Base-by-base conservation (phyloP, 1,284 basidiomycete genomes). In the Sphagnurus paluster region DNA sequence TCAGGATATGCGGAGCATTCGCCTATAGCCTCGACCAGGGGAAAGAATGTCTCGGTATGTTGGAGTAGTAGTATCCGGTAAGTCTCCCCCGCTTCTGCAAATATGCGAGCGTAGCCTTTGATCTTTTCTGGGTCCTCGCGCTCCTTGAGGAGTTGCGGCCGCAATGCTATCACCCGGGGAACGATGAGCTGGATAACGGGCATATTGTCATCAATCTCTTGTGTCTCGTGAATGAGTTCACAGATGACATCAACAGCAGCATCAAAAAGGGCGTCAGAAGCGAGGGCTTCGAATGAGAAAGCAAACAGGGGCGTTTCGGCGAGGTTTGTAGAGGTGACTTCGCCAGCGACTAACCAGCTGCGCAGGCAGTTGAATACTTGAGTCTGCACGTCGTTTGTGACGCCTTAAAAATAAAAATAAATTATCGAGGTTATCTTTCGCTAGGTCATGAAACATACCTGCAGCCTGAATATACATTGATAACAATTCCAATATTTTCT, bases 211-310 rank as follows among this genome's bases (percentile, higher is more conserved):
- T 97, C 87, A 20, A 98, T 79, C 67, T 99, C 97, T 68, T 98
- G 96, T 0, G 97, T 99, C 66, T 99, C 97, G 67, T 98, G 94
- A 49, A 99, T 95, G 55, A 98, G 71, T 62, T 98, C 94, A 67
- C 93, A 96, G 44, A 98, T 77, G 34, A 92, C 86, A 56, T 98
- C 91, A 32, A 96, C 92, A 0, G 93, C 94, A 2, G 87, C 68
- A 61, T 99, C 97, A 62, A 99, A 99, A 8, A 99, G 78, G 38
- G 83, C 78, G 23, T 97, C 91, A 1, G 88, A 87, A 8, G 77
- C 77, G 16, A 99, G 76, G 2, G 94, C 90, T 49, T 90, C 83
- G 62, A 98, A 97, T 11, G 87, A 79, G 58, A 84, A 87, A 8
- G 76, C 68, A 60, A 98, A 89, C n/a, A 99, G 76, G 2, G 94